Percentiles rank a stretch among this genome's conserved stretches.
Conservation (phyloP, 1,139 yeast genomes). For the Taphrina populina region DNA sequence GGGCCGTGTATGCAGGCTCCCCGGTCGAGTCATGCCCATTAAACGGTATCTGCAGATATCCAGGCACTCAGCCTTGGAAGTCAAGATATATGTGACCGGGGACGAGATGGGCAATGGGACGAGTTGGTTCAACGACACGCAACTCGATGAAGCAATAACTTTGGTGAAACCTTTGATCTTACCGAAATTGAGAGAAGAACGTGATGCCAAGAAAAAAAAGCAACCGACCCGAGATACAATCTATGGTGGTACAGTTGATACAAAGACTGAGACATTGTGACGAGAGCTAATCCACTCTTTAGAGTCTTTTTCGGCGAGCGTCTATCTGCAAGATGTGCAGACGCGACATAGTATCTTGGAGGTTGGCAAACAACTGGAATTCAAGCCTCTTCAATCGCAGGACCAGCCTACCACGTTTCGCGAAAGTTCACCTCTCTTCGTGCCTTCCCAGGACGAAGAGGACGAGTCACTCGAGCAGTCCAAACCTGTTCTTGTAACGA, state of each 20-base stretch:
- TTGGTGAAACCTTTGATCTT: constrained; percentile 23
- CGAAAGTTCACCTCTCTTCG: constrained; percentile 25
- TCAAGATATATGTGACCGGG: constrained; percentile 16
- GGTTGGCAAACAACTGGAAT: neutral
- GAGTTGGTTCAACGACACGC: constrained; percentile 6
- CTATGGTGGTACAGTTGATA: constrained; percentile 6
- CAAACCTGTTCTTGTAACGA: constrained; percentile 17
- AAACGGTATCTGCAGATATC: constrained; percentile 34
- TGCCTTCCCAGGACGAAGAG: constrained; percentile 14
- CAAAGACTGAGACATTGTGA: neutral
- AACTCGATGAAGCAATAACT: constrained; percentile 8
- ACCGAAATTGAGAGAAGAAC: constrained; percentile 32
- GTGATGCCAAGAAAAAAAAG: constrained; percentile 11
- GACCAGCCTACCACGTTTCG: neutral
- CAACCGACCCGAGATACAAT: constrained; percentile 27
- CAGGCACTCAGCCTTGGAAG: constrained; percentile 16
- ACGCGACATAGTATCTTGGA: constrained; percentile 15
- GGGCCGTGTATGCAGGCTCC: too few species aligned
- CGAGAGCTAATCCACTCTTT: neutral
- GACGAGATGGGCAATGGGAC: neutral
- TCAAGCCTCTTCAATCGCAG: neutral
- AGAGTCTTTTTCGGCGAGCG: constrained; percentile 27
- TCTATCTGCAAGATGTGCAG: constrained; percentile 18
- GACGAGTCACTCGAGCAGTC: constrained; percentile 5
- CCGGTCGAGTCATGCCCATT: neutral